Evolutionary conservation across 192 early-diverging fungal species (phyloP).

Genomic region (Umbelopsis vinacea): DNA sequence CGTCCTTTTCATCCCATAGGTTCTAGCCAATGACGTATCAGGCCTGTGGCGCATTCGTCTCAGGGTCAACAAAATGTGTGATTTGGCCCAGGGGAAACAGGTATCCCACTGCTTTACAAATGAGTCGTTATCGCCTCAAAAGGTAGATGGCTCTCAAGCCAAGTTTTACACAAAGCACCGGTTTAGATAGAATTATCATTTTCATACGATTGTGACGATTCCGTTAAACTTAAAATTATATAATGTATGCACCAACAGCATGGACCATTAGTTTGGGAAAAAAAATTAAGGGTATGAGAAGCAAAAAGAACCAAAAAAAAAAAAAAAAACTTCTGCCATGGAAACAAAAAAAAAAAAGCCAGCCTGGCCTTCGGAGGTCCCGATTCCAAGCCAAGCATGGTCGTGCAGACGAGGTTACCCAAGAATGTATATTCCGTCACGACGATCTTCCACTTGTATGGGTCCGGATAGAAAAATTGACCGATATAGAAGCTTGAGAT

Average conservation of each 20-base stretch:
- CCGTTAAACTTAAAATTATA: background rate
- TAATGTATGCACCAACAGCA: background rate
- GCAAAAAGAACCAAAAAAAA: too few relatives aligned
- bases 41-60: too few relatives aligned
- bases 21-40: too few relatives aligned
- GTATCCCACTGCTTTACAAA: too few relatives aligned
- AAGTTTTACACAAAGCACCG: background rate
- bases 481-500: background rate
- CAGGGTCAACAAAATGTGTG: too few relatives aligned
- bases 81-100: too few relatives aligned
- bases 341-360: too few relatives aligned
- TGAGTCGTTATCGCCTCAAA: too few relatives aligned
- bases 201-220: too few relatives aligned
- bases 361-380: background rate
- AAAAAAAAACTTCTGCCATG: background rate
- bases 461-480: background rate
- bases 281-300: background rate
- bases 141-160: too few relatives aligned
- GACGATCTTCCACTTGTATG: background rate
- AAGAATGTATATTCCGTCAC: background rate
- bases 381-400: slow-evolving; percentile 10
- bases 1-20: too few relatives aligned
- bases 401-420: background rate
- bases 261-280: background rate
- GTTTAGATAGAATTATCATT: too few relatives aligned